Evolutionary conservation across 495 filamentous ascomycete genomes (phyloP).

Genomic region (Hyaloscypha finlandica): DNA sequence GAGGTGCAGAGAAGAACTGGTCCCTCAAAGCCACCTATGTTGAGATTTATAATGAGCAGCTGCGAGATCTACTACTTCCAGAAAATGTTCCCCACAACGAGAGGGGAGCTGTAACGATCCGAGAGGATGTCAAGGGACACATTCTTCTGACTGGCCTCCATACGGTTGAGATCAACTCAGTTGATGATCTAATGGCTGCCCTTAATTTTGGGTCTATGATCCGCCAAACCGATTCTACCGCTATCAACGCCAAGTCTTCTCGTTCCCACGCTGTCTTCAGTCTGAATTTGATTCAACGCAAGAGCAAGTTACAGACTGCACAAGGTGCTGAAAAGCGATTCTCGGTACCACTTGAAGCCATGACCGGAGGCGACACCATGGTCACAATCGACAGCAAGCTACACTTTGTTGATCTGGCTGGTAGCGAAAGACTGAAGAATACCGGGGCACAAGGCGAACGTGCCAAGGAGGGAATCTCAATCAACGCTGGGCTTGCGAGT

Average conservation of each 20-base stretch:
- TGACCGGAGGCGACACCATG: constrained; percentile 64
- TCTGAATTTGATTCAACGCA: constrained; percentile 89
- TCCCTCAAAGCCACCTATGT: constrained; percentile 95
- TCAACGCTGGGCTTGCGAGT: constrained; percentile 94
- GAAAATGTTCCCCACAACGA: constrained; percentile 70
- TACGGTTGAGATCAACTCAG: constrained; percentile 86
- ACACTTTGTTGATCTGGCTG: constrained; percentile 97
- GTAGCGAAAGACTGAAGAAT: constrained; percentile 96
- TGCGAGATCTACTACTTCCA: constrained; percentile 86
- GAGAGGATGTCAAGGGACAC: constrained; percentile 93
- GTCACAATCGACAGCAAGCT: constrained; percentile 97
- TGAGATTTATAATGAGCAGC: constrained; percentile 97
- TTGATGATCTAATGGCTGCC: constrained; percentile 86
- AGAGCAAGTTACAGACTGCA: constrained; percentile 57
- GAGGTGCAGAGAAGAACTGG: constrained; percentile 75
- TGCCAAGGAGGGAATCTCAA: constrained; percentile 96
- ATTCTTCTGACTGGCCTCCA: constrained; percentile 90
- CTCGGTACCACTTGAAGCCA: constrained; percentile 83
- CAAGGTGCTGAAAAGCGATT: constrained; percentile 74
- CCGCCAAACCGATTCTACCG: constrained; percentile 97
- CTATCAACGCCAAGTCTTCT: constrained; percentile 98
- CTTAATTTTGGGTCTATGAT: constrained; percentile 93
- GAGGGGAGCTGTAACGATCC: constrained; percentile 75
- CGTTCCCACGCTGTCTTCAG: constrained; percentile 98
- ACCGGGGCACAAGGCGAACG: constrained; percentile 94